Base-by-base conservation (phyloP, 2,329 filamentous ascomycete species). In the Fusarium begoniae region DNA sequence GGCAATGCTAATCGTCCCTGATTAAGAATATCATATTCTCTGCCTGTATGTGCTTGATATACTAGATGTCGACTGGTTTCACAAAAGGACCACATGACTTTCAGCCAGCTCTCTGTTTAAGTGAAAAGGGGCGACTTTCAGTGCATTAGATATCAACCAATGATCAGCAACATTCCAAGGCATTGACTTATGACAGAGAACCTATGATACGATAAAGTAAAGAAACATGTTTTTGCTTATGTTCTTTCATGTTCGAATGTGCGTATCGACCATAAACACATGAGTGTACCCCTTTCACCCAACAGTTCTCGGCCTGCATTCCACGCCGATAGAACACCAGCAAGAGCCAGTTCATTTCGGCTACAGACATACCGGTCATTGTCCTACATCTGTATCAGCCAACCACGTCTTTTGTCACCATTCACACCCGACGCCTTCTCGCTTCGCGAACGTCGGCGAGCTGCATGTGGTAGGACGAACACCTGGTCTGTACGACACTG, bases 381-480 rank as follows among this genome's bases (percentile, higher is more conserved):
- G 70, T 73, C 30, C 28, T 45, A 73, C 70, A 22, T 70, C 18
- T 26, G 14, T n/a, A 37, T 35, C 37, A 50, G 9, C 65, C 70
- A 73, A 66, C 59, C 65, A 66, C 37, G n/a, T 63, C 56, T 47
- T 15, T 58, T 37, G 47, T 28, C 60, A 47, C 53, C 32, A 37
- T 73, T 47, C 35, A 45, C 38, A 54, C 53, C 57, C 53, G 69
- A 66, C 63, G 63, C 63, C 56, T 50, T 56, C 69, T 78, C 76
- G 76, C 76, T 77, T 77, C 72, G 65, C 69, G 38, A 66, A 67
- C 57, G 48, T 58, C 59, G 65, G 61, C 51, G 74, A 55, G 54
- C 55, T 74, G 74, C 67, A 72, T 54, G 32, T 62, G 30, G 75
- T 77, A 65, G 54, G 22, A 77, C 70, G 57, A 63, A 64, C 65